phyloP scores from a whole-genome alignment of 306 rosid species.

The Sindora glabra region DNA sequence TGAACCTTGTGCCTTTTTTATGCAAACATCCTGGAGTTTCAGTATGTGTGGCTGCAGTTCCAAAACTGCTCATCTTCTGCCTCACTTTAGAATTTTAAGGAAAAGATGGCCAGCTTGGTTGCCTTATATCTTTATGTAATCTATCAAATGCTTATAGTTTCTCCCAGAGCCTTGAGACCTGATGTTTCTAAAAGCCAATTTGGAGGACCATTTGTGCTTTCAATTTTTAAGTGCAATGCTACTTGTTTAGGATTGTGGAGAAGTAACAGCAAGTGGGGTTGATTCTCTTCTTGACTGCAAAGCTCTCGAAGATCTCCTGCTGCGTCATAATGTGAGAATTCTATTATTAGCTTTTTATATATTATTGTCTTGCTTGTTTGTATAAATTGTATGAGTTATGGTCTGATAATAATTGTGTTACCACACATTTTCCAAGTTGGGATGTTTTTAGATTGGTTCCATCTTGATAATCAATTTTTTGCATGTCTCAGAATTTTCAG shows the following conservation, averaged over 20 bases:
- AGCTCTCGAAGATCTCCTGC: slow-evolving; percentile 76
- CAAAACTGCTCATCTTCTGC: not conserved
- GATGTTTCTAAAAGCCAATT: not conserved
- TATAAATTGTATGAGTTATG: not conserved
- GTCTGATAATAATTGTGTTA: not conserved
- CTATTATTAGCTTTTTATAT: not conserved
- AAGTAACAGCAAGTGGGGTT: slow-evolving; percentile 57
- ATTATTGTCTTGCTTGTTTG: not conserved
- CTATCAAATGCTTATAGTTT: not conserved
- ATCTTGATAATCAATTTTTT: slow-evolving; percentile 6
- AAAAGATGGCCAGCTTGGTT: too few relatives aligned
- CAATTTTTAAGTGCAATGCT: slow-evolving; percentile 4
- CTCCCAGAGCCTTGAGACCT: too few relatives aligned
- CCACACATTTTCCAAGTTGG: not conserved
- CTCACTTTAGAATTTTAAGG: not conserved
- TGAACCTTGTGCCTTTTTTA: not conserved
- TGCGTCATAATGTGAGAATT: slow-evolving; percentile 77
- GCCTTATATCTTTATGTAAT: not conserved
- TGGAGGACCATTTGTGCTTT: slow-evolving; percentile 2
- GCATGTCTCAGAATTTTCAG: not conserved
- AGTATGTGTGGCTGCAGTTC: not conserved
- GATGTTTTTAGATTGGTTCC: not conserved
- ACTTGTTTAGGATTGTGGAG: slow-evolving; percentile 64
- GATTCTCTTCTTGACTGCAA: slow-evolving; percentile 55
- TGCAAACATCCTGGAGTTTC: not conserved